Base-by-base conservation (phyloP, 495 filamentous ascomycete species). In the Aspergillus affinis region DNA sequence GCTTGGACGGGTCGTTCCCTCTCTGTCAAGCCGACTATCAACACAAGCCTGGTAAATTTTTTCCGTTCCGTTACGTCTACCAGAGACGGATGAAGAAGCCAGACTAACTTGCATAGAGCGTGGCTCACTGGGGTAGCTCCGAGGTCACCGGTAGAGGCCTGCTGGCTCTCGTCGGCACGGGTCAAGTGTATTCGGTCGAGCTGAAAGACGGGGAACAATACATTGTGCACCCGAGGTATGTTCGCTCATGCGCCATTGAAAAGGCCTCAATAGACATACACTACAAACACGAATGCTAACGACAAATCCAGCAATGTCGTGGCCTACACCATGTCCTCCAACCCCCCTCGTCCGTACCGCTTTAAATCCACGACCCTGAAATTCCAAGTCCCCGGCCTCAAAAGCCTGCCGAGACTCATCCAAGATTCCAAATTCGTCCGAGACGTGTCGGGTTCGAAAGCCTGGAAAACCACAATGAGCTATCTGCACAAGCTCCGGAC, bases 1-100 rank as follows among this genome's bases (percentile, higher is more conserved):
- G 95, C 94, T 56, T 98, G 94, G 94, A 95, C 92, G n/a, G 94
- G 94, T 27, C 87, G 93, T 69, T 90, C 91, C 2, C 79, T 98
- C 23, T 76, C 82, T 17, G 81, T 94, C 13, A 82, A 81, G 23
- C 93, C 94, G 1, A 87, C 82, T 29, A 77, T 93, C 50, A 92
- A 92, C 60, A 80, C 79, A 30, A 86, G 81, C 59, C 78, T 97
- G 76, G 88, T 89, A 71, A 27, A 77, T 75, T 17, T 17, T 26
- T 20, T 49, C 32, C 19, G 9, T 41, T 6, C 4, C 32, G 26
- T 12, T n/a, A 13, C 10, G 8, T 5, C 30, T 21, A 21, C 41
- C 13, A 58, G 29, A 36, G 50, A 52, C 19, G 17, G 9, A 8
- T 29, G 21, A 26, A n/a, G 61, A 23, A 29, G 13, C 45, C n/a